Evolutionary conservation across 2,329 filamentous ascomycete species (phyloP), one percentile per base, ranked within the genome.

Genomic region (Nemania sp.): DNA sequence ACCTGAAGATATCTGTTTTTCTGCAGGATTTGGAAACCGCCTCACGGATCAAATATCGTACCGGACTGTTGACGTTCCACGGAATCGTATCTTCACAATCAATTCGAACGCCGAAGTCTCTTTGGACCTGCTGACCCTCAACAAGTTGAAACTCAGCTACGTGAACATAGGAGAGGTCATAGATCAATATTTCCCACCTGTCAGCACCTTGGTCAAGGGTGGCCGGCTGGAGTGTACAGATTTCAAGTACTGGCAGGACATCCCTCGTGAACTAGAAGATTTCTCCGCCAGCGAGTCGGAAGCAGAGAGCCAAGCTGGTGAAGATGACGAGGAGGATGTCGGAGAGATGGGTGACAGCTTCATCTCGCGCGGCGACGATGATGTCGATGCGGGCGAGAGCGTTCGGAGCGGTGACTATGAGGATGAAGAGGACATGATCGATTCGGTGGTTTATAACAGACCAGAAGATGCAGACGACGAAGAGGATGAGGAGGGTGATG

Each of bases 31-130:
- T 67, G 94, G 95, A 54, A 99, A 99, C 71, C 86, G 94, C 51
- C 80, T 99, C 52, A 99, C 95, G 0, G 95, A 99, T 70, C 94
- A 96, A 49, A 84, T 99, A 54, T 96, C 90, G 47, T 99, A 99
- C 70, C 88, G 94, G 56, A 94, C 90, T 5, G 94, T 99, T 49
- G 95, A 96, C 69, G 96, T 99, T 34, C 94, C 94, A 0, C 88
- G 89, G 47, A 95, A 88, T 20, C 84, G 94, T 48, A 99, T 99
- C 64, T 99, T 99, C 72, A 97, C 94, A 14, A 99, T 99, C 78
- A 99, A 99, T 72, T 94, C 90, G 49, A 96, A 97, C 68, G 92
- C 93, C 1, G 94, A 99, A 72, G 92, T 99, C 24, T 93, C 89
- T 23, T 77, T 99, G 19, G 93, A 97, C 69, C 77, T 99, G 39